Evolutionary conservation across 345 rosid species (phyloP).

Genomic region (Corchorus olitorius): DNA sequence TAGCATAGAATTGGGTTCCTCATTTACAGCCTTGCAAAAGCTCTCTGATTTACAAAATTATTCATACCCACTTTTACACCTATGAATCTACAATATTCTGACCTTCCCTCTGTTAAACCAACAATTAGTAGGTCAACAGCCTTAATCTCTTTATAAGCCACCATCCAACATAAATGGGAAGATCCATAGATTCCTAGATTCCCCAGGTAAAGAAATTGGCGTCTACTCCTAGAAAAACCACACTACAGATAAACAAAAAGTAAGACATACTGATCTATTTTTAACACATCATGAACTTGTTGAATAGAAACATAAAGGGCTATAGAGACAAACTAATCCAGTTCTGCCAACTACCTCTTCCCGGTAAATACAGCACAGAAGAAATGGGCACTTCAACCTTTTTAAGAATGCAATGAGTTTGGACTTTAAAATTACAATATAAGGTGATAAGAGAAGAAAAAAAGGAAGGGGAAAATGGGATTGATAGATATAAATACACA

Average conservation of each 20-base stretch:
- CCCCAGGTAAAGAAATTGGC: background rate
- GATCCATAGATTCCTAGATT: background rate
- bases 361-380: background rate
- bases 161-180: background rate
- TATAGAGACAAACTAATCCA: background rate
- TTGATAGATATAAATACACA: no score
- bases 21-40: background rate
- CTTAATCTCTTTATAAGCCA: conserved; percentile 7
- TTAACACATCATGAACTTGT: background rate
- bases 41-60: background rate
- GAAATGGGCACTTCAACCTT: background rate
- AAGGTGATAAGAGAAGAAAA: background rate
- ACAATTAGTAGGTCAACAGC: background rate
- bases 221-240: background rate
- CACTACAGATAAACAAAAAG: background rate
- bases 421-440: background rate
- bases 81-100: background rate
- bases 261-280: background rate
- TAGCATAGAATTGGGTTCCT: conserved; percentile 3
- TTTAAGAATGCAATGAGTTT: background rate
- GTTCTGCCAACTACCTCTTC: background rate
- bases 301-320: background rate
- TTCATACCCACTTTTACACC: conserved; percentile 7
- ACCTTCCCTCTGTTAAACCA: background rate
- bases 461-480: background rate